Evolutionary conservation across 2,329 filamentous ascomycete genomes (phyloP).

Genomic region (Claviceps fusiformis): DNA sequence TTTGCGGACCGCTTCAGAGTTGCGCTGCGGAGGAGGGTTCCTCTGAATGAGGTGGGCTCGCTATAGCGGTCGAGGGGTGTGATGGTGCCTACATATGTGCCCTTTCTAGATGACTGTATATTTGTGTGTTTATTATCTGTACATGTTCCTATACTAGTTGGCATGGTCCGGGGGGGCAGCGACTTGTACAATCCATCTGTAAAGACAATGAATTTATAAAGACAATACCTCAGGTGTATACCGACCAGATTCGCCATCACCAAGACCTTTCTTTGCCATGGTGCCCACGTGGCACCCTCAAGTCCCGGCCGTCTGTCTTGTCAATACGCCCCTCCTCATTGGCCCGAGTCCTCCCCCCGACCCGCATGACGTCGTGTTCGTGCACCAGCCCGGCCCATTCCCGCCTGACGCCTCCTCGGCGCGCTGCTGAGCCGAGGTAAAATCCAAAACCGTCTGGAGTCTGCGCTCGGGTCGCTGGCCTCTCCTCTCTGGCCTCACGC

Average conservation of each 20-base stretch:
- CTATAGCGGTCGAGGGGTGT: neutral
- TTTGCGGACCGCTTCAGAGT: constrained; percentile 40
- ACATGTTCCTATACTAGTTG: too few species aligned
- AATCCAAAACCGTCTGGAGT: neutral
- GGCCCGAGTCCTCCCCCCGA: neutral
- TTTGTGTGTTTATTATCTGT: too few species aligned
- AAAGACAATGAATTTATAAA: too few species aligned
- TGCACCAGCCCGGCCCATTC: neutral
- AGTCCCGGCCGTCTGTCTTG: too few species aligned
- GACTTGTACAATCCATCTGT: too few species aligned
- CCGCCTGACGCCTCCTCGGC: too few species aligned
- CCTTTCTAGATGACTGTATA: too few species aligned
- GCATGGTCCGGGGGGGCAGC: too few species aligned
- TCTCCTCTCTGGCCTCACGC: neutral
- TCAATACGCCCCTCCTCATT: neutral
- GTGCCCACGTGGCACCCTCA: neutral
- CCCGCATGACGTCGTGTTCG: neutral
- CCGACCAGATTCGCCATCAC: too few species aligned
- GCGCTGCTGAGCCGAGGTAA: neutral
- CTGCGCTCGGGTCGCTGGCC: neutral
- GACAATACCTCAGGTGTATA: too few species aligned
- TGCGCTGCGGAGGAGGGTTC: constrained; percentile 26
- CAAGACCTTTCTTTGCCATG: too few species aligned
- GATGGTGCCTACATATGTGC: too few species aligned
- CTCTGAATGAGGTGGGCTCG: constrained; percentile 5